Evolutionary conservation across 164 flowering plant genomes (phyloP), one percentile per base, ranked within the genome.

Genomic region (Platanus orientalis): DNA sequence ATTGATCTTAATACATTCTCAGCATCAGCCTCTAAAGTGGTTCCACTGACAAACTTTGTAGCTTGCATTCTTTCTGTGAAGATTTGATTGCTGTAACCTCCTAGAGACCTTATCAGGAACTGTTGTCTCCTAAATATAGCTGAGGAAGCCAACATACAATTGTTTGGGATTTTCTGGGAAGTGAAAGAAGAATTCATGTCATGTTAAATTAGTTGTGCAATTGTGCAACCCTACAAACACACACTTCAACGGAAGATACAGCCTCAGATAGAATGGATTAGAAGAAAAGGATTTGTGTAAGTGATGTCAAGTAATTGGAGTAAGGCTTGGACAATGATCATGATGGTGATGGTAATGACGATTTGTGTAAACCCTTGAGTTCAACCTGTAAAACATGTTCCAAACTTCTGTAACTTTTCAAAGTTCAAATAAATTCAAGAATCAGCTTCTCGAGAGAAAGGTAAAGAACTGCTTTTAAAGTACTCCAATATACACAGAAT

Each of bases 1-100:
- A 94, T 88, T 59, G 78, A 72, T 74, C 83, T 85, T 67, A 94
- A 48, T 73, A 88, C 71, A 50, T 57, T 64, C 68, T 78, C 79
- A 55, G 90, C 80, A 79, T 89, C 96, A 67, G 84, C 90, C 64
- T 89, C 97, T 44, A 81, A 26, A 54, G 66, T 50, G 32, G 59
- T 11, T 21, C 59, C 66, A 57, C 63, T 48, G 54, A 36, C 29
- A 45, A 62, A 61, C 34, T 62, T 77, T 19, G 58, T 21, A 34
- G 27, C 65, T 26, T 54, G 71, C 68, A 68, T 58, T 49, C 49
- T 73, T 57, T 36, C 63, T 29, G 23, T 56, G 56, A 30, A 57
- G 21, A 21, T 48, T 21, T 49, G 74, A 59, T 62, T 61, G 45
- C 26, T 58, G 29, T 45, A 39, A 40, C 67, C 82, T 21, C 80